Base-by-base conservation (phyloP, 1,139 yeast species). In the Kluyveromyces sp. region DNA sequence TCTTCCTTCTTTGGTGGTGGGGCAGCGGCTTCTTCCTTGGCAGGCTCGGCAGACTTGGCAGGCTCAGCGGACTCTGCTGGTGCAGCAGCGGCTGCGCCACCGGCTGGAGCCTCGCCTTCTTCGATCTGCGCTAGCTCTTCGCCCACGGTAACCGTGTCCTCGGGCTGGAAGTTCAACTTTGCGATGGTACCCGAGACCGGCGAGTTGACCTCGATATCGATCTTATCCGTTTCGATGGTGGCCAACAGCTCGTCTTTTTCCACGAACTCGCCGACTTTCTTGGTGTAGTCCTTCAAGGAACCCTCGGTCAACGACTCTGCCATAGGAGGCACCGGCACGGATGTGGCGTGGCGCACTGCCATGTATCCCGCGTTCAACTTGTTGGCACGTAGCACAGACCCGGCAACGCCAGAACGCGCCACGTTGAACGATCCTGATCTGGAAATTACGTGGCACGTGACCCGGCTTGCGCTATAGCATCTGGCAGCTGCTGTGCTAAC, bases 241-340 rank as follows among this genome's bases (percentile, higher is more conserved):
- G 98, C 98, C 57, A 92, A 74, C 55, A 87, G 80, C 69, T 92
- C 98, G 66, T 92, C 98, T 56, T 73, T 80, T 47, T 75, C 78
- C 46, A 94, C 94, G 59, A 70, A 88, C 53, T 92, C 97, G 54
- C 99, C 99, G 49, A 88, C 86, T 54, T 78, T 71, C 65, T 81
- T 82, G 41, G 78, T 75, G 68, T 78, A 88, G 44, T 87, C 82
- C 51, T 87, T 73, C 56, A 92, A 75, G 41, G 97, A 87, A 66
- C 99, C 99, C 68, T 92, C 99, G 41, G 96, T 87, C 63, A 92
- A 83, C 44, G 97, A 89, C 69, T 92, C 99, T 41, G 98, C 98
- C 96, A 92, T 88, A 55, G 87, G 95, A 42, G 99, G 99, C 32
- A 92, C 98, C 67, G 88, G 86, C 46, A 92, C 95, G 44, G 66